Evolutionary conservation across 2,329 filamentous ascomycete species (phyloP).

Genomic region (Karstenula rhodostoma): DNA sequence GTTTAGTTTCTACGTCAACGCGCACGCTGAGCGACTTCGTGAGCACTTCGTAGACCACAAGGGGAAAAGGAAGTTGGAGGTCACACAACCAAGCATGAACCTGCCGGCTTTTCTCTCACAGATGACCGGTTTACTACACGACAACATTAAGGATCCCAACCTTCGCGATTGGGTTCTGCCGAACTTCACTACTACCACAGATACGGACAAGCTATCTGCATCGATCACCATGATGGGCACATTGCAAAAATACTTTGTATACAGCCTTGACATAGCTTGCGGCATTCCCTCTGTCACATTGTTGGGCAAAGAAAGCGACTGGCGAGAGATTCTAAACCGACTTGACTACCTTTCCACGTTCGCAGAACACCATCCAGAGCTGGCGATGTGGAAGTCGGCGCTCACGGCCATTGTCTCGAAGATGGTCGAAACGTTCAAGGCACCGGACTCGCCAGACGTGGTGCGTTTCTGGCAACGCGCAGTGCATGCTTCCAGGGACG

Average conservation of each 20-base stretch:
- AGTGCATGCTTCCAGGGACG: constrained; percentile 1
- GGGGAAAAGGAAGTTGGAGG: constrained; percentile 22
- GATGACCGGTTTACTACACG: constrained; percentile 52
- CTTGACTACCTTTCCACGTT: constrained; percentile 56
- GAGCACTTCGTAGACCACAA: constrained; percentile 42
- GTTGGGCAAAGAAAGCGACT: constrained; percentile 58
- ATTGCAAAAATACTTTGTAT: constrained; percentile 60
- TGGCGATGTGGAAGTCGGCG: neutral
- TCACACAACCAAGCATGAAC: constrained; percentile 3
- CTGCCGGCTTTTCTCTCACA: constrained; percentile 39
- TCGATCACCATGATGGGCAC: constrained; percentile 62
- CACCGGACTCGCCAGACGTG: constrained; percentile 8
- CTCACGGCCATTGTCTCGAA: neutral
- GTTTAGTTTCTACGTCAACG: constrained; percentile 29
- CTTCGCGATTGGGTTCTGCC: constrained; percentile 61
- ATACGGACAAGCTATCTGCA: constrained; percentile 54
- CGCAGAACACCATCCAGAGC: constrained; percentile 50
- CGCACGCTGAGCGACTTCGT: constrained; percentile 23
- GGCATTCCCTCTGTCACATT: constrained; percentile 63
- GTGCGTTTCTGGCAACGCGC: constrained; percentile 14
- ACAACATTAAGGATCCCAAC: constrained; percentile 53
- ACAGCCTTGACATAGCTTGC: constrained; percentile 44
- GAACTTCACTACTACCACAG: constrained; percentile 60
- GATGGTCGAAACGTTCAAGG: constrained; percentile 12
- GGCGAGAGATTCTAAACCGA: constrained; percentile 52